phyloP scores from a whole-genome alignment of 1,284 basidiomycete genomes.

The Vanrija sp. region DNA sequence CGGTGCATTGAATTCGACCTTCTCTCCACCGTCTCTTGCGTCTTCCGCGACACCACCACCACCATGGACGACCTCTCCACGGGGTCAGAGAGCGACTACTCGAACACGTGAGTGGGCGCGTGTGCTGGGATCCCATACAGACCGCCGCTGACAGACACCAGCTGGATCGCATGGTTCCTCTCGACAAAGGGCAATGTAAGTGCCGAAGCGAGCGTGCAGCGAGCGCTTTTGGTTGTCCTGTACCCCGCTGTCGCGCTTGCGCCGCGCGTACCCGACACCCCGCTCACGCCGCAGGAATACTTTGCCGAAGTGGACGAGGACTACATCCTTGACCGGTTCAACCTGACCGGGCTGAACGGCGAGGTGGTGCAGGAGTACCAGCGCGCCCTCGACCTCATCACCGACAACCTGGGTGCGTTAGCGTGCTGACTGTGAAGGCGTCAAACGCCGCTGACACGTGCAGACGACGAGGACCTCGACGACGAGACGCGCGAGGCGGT shows the following conservation, averaged over 20 bases:
- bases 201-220: background rate
- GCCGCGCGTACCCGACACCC: background rate
- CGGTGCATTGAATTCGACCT: too few species aligned
- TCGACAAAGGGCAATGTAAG: constrained; percentile 61
- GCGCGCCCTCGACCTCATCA: constrained; percentile 92
- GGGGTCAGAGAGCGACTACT: constrained; percentile 50
- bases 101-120: constrained; percentile 40
- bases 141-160: constrained; percentile 41
- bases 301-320: constrained; percentile 99
- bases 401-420: constrained; percentile 70
- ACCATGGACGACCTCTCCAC: constrained; percentile 49
- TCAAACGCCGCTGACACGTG: background rate
- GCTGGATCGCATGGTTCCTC: constrained; percentile 98
- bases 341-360: constrained; percentile 92
- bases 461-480: constrained; percentile 52
- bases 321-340: constrained; percentile 98
- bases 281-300: constrained; percentile 62
- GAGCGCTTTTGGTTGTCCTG: background rate
- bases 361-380: constrained; percentile 88
- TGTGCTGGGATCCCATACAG: background rate
- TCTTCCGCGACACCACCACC: background rate
- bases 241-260: too few species aligned
- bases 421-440: constrained; percentile 1
- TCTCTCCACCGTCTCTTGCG: background rate
- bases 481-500: constrained; percentile 55